Evolutionary conservation across 805 yeast genomes (phyloP).

Genomic region (Candida ipomoeae): DNA sequence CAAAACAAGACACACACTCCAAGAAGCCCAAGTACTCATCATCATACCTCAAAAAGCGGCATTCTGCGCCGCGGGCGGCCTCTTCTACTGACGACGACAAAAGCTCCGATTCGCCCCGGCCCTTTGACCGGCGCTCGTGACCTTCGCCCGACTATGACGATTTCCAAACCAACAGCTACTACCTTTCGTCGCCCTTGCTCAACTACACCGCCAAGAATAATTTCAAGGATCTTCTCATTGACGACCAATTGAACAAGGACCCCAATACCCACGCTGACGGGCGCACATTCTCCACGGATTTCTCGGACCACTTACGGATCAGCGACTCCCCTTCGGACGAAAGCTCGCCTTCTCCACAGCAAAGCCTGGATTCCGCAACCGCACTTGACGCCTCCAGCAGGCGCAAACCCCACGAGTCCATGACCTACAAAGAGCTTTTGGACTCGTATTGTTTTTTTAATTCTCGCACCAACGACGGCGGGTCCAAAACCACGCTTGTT

Average conservation of each 20-base stretch:
- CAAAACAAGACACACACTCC: constrained; percentile 13
- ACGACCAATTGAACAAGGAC: neutral
- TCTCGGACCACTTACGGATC: neutral
- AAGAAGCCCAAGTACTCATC: constrained; percentile 37
- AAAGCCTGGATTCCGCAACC: neutral
- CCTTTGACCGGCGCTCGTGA: neutral
- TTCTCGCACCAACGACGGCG: constrained; percentile 17
- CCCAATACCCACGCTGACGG: neutral
- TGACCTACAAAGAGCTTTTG: constrained; percentile 52
- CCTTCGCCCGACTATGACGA: constrained; percentile 18
- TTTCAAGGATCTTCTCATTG: constrained; percentile 4
- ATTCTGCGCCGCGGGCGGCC: constrained; percentile 19
- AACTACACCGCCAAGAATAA: constrained; percentile 14
- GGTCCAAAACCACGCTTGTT: constrained; percentile 16
- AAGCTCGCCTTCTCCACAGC: neutral
- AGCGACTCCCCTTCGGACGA: neutral
- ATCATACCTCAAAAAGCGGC: constrained; percentile 32
- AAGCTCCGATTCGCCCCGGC: neutral
- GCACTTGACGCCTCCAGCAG: neutral
- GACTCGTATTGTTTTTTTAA: constrained; percentile 59
- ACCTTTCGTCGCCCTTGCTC: constrained; percentile 35
- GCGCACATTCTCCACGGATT: neutral
- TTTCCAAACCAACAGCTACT: constrained; percentile 32
- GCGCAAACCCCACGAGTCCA: constrained; percentile 35
- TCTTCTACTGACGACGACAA: neutral